Evolutionary conservation across 306 rosid species (phyloP).

Genomic region (Ormosia semicastrata): DNA sequence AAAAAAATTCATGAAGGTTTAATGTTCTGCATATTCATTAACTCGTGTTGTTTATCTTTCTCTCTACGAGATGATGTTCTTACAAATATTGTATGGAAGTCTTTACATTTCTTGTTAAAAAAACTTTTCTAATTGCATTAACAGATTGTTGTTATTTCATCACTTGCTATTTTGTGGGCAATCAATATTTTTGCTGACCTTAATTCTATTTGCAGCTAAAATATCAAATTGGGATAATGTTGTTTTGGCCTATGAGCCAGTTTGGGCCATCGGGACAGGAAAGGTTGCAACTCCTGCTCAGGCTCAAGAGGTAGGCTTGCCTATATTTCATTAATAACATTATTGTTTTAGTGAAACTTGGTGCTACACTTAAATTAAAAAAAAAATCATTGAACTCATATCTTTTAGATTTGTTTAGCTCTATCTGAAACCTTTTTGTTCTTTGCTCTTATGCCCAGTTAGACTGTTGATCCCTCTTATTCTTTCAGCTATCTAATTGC

Average conservation of each 20-base stretch:
- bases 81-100: not conserved
- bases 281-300: constrained; percentile 91
- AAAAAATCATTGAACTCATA: not conserved
- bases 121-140: not conserved
- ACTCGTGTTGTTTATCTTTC: not conserved
- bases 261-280: constrained; percentile 95
- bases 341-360: not conserved
- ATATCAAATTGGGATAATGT: constrained; percentile 65
- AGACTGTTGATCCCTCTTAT: not conserved
- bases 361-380: not conserved
- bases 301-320: constrained; percentile 74
- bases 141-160: not conserved
- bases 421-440: not conserved
- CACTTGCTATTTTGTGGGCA: not conserved
- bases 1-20: not conserved
- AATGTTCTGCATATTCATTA: not conserved
- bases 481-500: not conserved
- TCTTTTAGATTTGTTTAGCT: not conserved
- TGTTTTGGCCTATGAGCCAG: constrained; percentile 87
- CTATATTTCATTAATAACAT: not conserved
- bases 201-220: constrained; percentile 29
- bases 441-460: not conserved
- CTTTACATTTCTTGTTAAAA: not conserved
- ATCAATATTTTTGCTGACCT: constrained; percentile 1
- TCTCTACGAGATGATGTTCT: not conserved